phyloP scores from a whole-genome alignment of 495 filamentous ascomycete genomes.

The Clohesyomyces aquaticus region DNA sequence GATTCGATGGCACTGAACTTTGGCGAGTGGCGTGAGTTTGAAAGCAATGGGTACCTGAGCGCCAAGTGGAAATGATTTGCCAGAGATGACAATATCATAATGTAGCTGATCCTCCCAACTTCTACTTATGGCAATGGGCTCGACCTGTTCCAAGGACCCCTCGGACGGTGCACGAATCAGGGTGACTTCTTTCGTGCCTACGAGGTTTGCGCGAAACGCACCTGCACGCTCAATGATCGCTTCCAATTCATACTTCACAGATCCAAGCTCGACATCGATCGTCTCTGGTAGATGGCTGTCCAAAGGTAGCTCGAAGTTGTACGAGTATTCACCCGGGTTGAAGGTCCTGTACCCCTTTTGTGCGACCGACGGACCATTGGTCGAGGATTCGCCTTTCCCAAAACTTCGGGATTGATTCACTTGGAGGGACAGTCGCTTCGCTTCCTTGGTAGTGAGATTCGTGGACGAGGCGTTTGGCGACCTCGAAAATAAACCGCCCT shows the following conservation, averaged over 20 bases:
- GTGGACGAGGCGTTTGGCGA: constrained; percentile 56
- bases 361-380: constrained; percentile 62
- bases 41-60: constrained; percentile 95
- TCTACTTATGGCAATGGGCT: constrained; percentile 94
- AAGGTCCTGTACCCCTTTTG: constrained; percentile 91
- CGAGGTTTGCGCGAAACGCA: constrained; percentile 87
- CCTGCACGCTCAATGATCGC: constrained; percentile 86
- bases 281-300: constrained; percentile 92
- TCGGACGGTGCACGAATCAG: constrained; percentile 89
- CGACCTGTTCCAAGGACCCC: constrained; percentile 87
- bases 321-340: constrained; percentile 86
- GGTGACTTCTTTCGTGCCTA: constrained; percentile 80
- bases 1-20: constrained; percentile 94
- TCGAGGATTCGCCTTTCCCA: constrained; percentile 72
- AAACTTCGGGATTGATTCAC: constrained; percentile 85
- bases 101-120: constrained; percentile 98
- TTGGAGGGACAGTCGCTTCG: constrained; percentile 74
- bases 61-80: constrained; percentile 95
- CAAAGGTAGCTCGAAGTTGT: constrained; percentile 92
- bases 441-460: constrained; percentile 54
- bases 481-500: constrained; percentile 42
- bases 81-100: constrained; percentile 98
- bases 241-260: constrained; percentile 87
- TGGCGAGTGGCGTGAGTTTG: constrained; percentile 93
- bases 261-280: constrained; percentile 85